Evolutionary conservation across 305 asterid species (phyloP).

Genomic region (Striga hermonthica): DNA sequence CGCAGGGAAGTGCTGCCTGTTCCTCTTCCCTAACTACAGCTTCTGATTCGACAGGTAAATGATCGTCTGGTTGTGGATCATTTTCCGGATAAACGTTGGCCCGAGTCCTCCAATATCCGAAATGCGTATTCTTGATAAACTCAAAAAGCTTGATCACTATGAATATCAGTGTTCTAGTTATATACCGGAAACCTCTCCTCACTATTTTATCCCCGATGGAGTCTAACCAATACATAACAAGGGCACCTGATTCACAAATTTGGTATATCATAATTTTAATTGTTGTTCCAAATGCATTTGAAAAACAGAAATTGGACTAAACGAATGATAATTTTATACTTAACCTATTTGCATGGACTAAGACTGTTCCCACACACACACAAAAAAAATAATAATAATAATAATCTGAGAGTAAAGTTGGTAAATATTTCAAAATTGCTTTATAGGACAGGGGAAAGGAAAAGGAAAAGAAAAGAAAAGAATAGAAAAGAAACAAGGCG

Average conservation of each 20-base stretch:
- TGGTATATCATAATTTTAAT: neutral
- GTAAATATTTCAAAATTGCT: too few species aligned
- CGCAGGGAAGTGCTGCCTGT: slow-evolving; percentile 61
- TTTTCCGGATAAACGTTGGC: slow-evolving; percentile 52
- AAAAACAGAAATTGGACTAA: slow-evolving; percentile 2
- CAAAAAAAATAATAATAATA: too few species aligned
- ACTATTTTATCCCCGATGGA: slow-evolving; percentile 59
- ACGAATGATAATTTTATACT: neutral
- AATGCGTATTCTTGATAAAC: slow-evolving; percentile 43
- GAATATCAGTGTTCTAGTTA: slow-evolving; percentile 53
- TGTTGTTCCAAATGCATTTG: neutral
- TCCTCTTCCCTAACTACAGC: slow-evolving; percentile 34
- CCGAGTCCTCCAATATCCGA: slow-evolving; percentile 55
- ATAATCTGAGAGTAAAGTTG: too few species aligned
- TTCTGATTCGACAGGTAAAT: slow-evolving; percentile 36
- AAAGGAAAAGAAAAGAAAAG: too few species aligned
- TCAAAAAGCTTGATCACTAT: slow-evolving; percentile 44
- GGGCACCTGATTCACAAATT: slow-evolving; percentile 45
- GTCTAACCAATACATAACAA: slow-evolving; percentile 49
- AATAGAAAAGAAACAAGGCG: slow-evolving; percentile 1
- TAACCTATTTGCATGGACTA: neutral
- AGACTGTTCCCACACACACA: neutral
- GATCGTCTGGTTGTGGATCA: slow-evolving; percentile 35
- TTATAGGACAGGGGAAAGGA: too few species aligned
- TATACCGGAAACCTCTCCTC: slow-evolving; percentile 50